These are phyloP conservation scores for Mytilinidion resinicola DNA, from an alignment of 495 filamentous ascomycete species.

Conservation along the genomic window DNA sequence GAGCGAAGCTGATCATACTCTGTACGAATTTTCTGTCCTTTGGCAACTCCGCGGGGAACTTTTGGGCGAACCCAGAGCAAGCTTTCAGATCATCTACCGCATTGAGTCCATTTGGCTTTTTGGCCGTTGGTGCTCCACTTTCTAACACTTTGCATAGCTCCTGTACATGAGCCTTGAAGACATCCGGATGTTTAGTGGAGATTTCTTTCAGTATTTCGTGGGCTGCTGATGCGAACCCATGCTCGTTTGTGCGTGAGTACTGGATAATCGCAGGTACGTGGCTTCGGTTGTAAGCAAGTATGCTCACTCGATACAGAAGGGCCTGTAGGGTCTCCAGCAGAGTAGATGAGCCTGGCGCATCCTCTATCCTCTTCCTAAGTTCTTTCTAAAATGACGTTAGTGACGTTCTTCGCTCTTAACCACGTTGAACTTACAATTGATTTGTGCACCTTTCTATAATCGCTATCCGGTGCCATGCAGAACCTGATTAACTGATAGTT, in stretches of 20 bases:
- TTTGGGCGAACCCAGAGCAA: constrained; percentile 80
- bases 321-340: constrained; percentile 74
- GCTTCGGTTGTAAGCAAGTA: constrained; percentile 86
- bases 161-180: constrained; percentile 85
- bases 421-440: constrained; percentile 49
- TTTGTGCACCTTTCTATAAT: constrained; percentile 83
- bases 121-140: constrained; percentile 65
- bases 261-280: constrained; percentile 87
- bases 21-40: constrained; percentile 78
- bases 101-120: constrained; percentile 56
- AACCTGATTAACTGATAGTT: constrained; percentile 84
- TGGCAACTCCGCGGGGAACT: constrained; percentile 77
- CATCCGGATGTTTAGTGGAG: constrained; percentile 75
- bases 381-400: constrained; percentile 51
- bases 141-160: constrained; percentile 84
- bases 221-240: constrained; percentile 66
- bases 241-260: constrained; percentile 72
- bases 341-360: constrained; percentile 47
- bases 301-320: constrained; percentile 75
- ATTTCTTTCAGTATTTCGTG: constrained; percentile 93
- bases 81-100: constrained; percentile 88
- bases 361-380: constrained; percentile 72
- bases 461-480: constrained; percentile 76
- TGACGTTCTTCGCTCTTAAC: not conserved
- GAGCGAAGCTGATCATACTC: constrained; percentile 70